Evolutionary conservation across 2,329 filamentous ascomycete species (phyloP), one percentile per base, ranked within the genome.

Genomic region (Lachnellula occidentalis): DNA sequence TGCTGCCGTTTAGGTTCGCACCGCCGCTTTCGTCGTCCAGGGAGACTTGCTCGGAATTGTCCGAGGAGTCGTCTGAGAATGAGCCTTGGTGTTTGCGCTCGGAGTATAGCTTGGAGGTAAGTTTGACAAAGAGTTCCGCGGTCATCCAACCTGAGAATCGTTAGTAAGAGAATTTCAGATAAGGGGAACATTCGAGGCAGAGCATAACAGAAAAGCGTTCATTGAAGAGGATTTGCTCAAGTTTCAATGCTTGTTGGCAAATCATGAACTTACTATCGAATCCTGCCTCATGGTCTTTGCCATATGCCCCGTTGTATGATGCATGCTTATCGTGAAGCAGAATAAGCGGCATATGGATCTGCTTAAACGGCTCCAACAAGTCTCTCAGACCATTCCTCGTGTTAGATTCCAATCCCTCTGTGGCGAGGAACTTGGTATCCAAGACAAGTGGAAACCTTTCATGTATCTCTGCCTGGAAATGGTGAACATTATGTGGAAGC

Each of bases 371-470:
- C 12, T 72, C 64, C 0, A 78, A 71, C 24, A 81, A 74, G 24
- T 79, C 72, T 61, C 78, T 71, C 0, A 81, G 67, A 2, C 74
- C 73, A 1, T 72, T 73, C 11, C 72, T 72, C 4, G 75, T 71
- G 54, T 75, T 76, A 9, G 58, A 54, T 34, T 59, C 55, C 8
- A 60, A 45, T 8, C 60, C 57, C 27, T 67, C 58, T n/a, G 62
- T 70, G 0, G 78, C 76, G 61, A 86, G 72, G 58, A 80, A 82
- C 58, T 85, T 85, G 0, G 82, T 86, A 60, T 86, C 82, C 12
- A 84, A 69, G 31, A 86, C 73, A 1, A 69, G 66, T 0, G 75
- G 72, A 39, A 77, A 74, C 2, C 80, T 61, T 1, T 68, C 61
- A 58, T 82, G 76, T 2, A 85, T 73, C 2, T 70, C 65, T 5